Evolutionary conservation across 768 basidiomycete genomes (phyloP), one percentile per base, ranked within the genome.

Genomic region (Xerocomus spinulosus): DNA sequence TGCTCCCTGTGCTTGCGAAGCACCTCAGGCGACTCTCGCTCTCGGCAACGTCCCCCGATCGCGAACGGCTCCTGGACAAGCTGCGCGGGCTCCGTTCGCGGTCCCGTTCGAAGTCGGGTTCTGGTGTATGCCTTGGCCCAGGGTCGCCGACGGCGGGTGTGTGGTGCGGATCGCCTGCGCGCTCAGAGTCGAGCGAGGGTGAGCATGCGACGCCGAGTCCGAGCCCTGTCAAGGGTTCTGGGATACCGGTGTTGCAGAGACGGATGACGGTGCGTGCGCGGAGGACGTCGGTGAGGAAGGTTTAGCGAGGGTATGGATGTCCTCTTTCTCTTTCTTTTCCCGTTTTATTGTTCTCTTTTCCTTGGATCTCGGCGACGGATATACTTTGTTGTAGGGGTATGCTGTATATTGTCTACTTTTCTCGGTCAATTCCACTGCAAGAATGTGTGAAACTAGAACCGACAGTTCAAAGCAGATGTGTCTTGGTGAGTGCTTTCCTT

Each of bases 1-100:
- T 67, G 62, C 60, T 63, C 4, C 66, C 63, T 12, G 54, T 67
- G 2, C 51, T 60, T 28, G 57, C 51, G 23, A 63, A 56, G n/a
- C 63, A 56, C 21, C 48, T 67, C 25, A 45, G 49, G 4, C 49
- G 63, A 2, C 63, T 67, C 41, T 57, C 60, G 6, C 33, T 57
- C 33, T 53, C 58, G 1, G 36, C 46, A 9, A 8, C 34, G 13
- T 55, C 62, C 9, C 62, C 53, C 0, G 57, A 58, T 18, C 62
- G 59, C n/a, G 62, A 54, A 20, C 47, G 51, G 2, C 39, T 65
- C 10, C 30, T 65, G 26, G 50, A 53, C 18, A 67, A 46, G 43
- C 24, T 64, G 12, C 63, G 63, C 10, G 54, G 55, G 30, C 21
- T 65, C 10, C 52, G 59, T 30, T 52, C 52, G 5, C 7, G 43